Evolutionary conservation across 306 rosid species (phyloP).

Genomic region (Lathyrus aphaca): DNA sequence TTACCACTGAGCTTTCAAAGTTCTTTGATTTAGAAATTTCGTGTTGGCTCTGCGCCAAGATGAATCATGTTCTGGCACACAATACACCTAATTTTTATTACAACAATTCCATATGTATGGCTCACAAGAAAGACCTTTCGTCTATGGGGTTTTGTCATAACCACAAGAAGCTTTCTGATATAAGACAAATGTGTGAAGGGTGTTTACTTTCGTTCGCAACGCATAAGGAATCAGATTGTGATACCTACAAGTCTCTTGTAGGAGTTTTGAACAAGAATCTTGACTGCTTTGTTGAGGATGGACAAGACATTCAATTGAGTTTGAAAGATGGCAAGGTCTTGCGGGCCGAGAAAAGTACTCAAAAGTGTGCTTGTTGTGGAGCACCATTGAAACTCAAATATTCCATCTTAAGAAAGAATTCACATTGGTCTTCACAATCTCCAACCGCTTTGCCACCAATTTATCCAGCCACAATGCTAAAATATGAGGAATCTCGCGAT

Average conservation of each 20-base stretch:
- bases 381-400: slow-evolving; percentile 54
- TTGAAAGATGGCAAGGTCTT: slow-evolving; percentile 53
- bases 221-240: slow-evolving; percentile 64
- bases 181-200: slow-evolving; percentile 74
- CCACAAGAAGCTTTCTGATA: slow-evolving; percentile 74
- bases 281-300: slow-evolving; percentile 66
- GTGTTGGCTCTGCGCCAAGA: slow-evolving; percentile 75
- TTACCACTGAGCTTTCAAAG: slow-evolving; percentile 66
- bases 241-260: slow-evolving; percentile 74
- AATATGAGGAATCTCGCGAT: slow-evolving; percentile 40
- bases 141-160: slow-evolving; percentile 78
- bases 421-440: too few species aligned
- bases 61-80: slow-evolving; percentile 60
- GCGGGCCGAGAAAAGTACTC: slow-evolving; percentile 41
- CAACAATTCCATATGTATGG: slow-evolving; percentile 70
- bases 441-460: too few species aligned
- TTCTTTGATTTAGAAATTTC: slow-evolving; percentile 66
- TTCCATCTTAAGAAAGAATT: slow-evolving; percentile 38
- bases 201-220: slow-evolving; percentile 92
- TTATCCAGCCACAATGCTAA: slow-evolving; percentile 4
- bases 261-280: slow-evolving; percentile 81
- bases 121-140: slow-evolving; percentile 74
- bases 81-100: slow-evolving; percentile 58
- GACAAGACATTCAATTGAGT: slow-evolving; percentile 50
- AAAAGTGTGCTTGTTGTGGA: slow-evolving; percentile 71